Base-by-base conservation (phyloP, 164 flowering plant genomes). In the Pachysandra terminalis region DNA sequence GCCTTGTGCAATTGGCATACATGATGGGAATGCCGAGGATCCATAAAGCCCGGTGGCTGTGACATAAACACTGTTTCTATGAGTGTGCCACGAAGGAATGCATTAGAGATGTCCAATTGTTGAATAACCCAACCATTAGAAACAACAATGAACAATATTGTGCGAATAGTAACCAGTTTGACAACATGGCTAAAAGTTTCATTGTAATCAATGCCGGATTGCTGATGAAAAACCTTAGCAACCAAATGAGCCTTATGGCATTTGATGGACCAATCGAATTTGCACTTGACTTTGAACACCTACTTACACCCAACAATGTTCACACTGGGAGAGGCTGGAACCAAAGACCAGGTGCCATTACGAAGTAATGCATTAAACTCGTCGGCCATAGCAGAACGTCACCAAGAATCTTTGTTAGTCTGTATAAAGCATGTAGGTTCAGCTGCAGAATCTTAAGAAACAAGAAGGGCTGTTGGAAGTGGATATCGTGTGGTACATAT, bases 1-100 rank as follows among this genome's bases (percentile, higher is more conserved):
- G 67, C 54, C 67, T 64, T 64, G 9, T 64, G 37, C 23, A 64
- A 24, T 3, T 56, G 67, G 48, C 67, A 64, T 2, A 64, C 67
- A 48, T 48, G 26, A 64, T 41, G 1, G 7, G 67, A 56, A 10
- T 17, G 19, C 9, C 6, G 25, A 1, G 9, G 56, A 49, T 64
- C 27, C 1, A 19, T 41, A 40, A 64, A 64, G 2, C 67, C 67
- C 10, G 5, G 10, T 1, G 67, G 67, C 32, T 64, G 67, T 2
- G 6, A 3, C 54, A 41, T 41, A 48, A 12, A 64, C 1, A 64
- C 67, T 9, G 8, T 23, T 19, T 41, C 67, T 10, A 2, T 4
- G 24, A 64, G 56, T 1, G 14, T 3, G 27, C 67, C 67, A 19
- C 48, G 54, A 4, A 64, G 56, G 48, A 64, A 64, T 19, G 56